Base-by-base conservation (phyloP, 371 early-diverging fungal species). In the Mortierella sp. region DNA sequence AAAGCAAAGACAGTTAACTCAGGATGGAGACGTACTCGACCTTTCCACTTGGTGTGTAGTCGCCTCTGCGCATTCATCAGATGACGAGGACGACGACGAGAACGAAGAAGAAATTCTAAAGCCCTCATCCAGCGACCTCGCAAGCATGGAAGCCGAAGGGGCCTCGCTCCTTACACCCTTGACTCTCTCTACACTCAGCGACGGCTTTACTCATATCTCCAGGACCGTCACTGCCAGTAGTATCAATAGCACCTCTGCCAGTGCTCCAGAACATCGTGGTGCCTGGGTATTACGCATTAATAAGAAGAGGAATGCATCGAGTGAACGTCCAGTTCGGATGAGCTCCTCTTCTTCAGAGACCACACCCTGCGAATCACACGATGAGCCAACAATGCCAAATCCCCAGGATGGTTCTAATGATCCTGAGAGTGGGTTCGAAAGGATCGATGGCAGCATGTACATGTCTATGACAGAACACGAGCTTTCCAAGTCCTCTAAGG, bases 81-180 rank as follows among this genome's bases (percentile, higher is more conserved):
- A 64, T 15, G 64, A 60, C 30, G 68, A 73, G 16, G 67, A 29
- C 25, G 64, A 64, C 37, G 73, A 69, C 0, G 23, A 45, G 2
- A 62, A 65, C 19, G 57, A 44, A 15, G 70, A 69, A 44, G 70
- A 69, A 21, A 64, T 74, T 9, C 37, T 74, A 74, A 55, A 68
- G 45, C 30, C 62, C 1, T 47, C 62, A 2, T 7, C 66, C 7
- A 37, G 37, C 37, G 37, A 37, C 37, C 37, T 37, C 37, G 3
- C 9, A 37, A 9, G 37, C 37, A 3, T 37, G 37, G 37, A 37
- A 3, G 37, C 37, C 37, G 26, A 4, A 65, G n/a, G 30, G 23
- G 21, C 16, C 4, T 26, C 9, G 73, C 73, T 9, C 29, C 63
- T 11, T 81, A 84, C 60, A 76, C 87, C 74, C 80, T 83, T 53